Percentiles rank a stretch among this genome's conserved stretches.
Evolutionary conservation across 257 asterid species (phyloP).

Genomic region (Jacaranda copaia): DNA sequence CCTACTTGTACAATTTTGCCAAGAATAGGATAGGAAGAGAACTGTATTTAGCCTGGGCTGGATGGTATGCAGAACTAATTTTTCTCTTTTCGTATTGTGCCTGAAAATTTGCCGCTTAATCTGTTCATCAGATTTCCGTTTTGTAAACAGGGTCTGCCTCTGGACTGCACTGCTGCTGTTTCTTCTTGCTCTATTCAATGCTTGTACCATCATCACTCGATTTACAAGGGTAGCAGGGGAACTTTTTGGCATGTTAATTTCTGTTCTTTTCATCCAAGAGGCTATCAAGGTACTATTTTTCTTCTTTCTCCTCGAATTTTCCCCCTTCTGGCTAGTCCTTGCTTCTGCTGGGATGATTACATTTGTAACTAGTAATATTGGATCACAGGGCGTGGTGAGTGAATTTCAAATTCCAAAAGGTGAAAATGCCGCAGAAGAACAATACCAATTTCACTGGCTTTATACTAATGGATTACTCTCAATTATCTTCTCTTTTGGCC

Average conservation of each 20-base stretch:
- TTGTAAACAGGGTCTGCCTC: constrained; percentile 61
- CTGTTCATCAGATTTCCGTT: not conserved
- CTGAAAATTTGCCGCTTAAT: not conserved
- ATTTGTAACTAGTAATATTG: not conserved
- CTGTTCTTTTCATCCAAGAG: constrained; percentile 86
- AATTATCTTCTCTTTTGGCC: constrained; percentile 52
- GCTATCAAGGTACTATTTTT: constrained; percentile 72
- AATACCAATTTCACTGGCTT: constrained; percentile 53
- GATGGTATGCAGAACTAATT: constrained; percentile 54
- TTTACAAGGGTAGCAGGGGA: constrained; percentile 96
- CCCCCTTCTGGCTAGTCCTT: not conserved
- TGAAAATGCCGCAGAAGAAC: constrained; percentile 43
- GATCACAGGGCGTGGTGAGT: constrained; percentile 55
- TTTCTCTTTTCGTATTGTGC: not conserved
- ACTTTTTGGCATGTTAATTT: constrained; percentile 88
- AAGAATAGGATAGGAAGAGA: constrained; percentile 64
- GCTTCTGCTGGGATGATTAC: not conserved
- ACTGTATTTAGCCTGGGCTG: constrained; percentile 86
- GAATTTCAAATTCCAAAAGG: constrained; percentile 59
- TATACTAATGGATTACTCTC: constrained; percentile 63
- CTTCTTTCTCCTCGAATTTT: not conserved
- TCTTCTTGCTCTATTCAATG: constrained; percentile 62
- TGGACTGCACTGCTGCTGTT: constrained; percentile 64
- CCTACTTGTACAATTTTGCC: constrained; percentile 71
- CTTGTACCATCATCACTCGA: constrained; percentile 63